These are phyloP conservation scores for Acanthamoeba healyi DNA, from an alignment of 208 protist genomes.

Conservation along the genomic window DNA sequence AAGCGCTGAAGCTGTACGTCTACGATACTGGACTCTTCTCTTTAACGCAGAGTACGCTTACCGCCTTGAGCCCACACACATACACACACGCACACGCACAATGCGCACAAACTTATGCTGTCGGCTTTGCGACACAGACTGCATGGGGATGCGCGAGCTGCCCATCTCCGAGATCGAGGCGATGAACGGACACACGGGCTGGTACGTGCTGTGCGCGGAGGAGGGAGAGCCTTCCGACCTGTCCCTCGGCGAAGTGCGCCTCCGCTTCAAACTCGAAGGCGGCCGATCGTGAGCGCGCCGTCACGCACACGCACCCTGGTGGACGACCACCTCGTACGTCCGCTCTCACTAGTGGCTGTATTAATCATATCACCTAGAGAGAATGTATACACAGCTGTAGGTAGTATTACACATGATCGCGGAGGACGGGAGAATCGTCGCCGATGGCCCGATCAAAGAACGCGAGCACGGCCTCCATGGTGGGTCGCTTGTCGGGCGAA, in stretches of 20 bases:
- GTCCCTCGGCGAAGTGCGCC: slow-evolving; percentile 46
- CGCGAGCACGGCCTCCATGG: slow-evolving; percentile 9
- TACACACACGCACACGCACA: too few species aligned
- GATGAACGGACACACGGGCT: slow-evolving; percentile 34
- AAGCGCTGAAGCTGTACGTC: slow-evolving; percentile 17
- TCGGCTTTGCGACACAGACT: not conserved
- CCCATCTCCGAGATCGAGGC: slow-evolving; percentile 48
- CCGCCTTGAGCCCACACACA: too few species aligned
- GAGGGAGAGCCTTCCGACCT: slow-evolving; percentile 66
- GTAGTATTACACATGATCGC: not conserved
- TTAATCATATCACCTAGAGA: too few species aligned
- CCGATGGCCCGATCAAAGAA: slow-evolving; percentile 30
- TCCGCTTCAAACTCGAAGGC: not conserved
- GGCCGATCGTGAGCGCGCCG: not conserved
- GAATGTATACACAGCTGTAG: too few species aligned
- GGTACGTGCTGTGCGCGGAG: slow-evolving; percentile 55
- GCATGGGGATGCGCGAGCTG: slow-evolving; percentile 22
- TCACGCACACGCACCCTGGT: too few species aligned
- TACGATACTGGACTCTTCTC: slow-evolving; percentile 32
- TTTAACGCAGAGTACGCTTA: not conserved
- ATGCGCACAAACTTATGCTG: too few species aligned
- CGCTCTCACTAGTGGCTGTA: too few species aligned
- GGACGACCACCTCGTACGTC: too few species aligned
- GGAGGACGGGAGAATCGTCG: not conserved
- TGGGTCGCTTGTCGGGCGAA: slow-evolving; percentile 41